Evolutionary conservation across 2,329 filamentous ascomycete species (phyloP), one percentile per base, ranked within the genome.

Genomic region (Aspergillus ochraceoroseus): DNA sequence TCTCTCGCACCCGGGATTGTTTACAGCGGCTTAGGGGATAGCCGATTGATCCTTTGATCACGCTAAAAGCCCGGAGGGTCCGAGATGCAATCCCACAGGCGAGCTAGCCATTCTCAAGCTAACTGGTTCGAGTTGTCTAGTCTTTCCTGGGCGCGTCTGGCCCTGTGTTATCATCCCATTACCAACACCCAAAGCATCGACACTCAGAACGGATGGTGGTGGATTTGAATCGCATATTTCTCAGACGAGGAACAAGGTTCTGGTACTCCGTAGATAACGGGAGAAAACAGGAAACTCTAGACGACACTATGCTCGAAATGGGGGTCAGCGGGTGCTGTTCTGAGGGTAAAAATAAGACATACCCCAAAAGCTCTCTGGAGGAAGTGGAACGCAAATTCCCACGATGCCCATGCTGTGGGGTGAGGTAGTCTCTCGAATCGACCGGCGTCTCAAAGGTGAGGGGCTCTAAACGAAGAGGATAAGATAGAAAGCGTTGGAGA

Each of bases 401-500:
- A 41, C 20, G 14, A 17, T 14, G 23, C 13, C 32, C 15, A 12
- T 25, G 4, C 27, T 34, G 22, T 37, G 43, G 38, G 19, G 32
- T 26, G 28, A n/a, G 31, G 35, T 40, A 19, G 23, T 34, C 32
- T 26, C 25, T 38, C 29, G 29, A 25, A 39, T 25, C 32, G 43
- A 41, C 38, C 42, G 19, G 50, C 39, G 48, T 45, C 44, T 51
- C 50, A 46, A 22, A 26, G 23, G 30, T 43, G 44, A 49, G 50
- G 50, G 48, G 50, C 33, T 38, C 29, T 15, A 26, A n/a, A n/a
- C n/a, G 30, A 22, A 29, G 12, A 19, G 38, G 29, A 41, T 35
- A 37, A 40, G 42, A 44, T 41, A 31, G 32, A 36, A 28, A 31
- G 19, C 4, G 13, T 23, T 38, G 33, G 18, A 17, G 18, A 34